A percentile compares a stretch with the other conserved stretches of the same genome.
phyloP scores from a whole-genome alignment of 2,329 filamentous ascomycete species.

The Aspergillus calidoustus region DNA sequence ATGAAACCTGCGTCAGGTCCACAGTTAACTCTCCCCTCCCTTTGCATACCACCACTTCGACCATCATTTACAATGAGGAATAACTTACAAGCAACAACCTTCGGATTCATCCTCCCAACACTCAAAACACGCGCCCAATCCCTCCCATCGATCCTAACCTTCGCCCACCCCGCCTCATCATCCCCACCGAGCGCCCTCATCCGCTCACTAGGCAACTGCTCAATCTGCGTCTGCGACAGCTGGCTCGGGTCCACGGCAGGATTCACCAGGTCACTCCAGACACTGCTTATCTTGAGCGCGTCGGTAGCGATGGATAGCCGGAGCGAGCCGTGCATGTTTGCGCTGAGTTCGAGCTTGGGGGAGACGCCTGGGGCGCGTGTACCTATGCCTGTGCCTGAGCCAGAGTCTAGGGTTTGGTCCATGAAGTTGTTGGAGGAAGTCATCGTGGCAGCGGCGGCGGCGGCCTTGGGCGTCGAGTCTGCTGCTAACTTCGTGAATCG shows the following conservation, averaged over 20 bases:
- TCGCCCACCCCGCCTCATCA: slow-evolving; percentile 83
- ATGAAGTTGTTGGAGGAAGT: too few species aligned
- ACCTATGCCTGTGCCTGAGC: background rate
- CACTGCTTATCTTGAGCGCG: slow-evolving; percentile 79
- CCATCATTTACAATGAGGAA: background rate
- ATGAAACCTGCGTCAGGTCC: slow-evolving; percentile 42
- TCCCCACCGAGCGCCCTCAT: slow-evolving; percentile 69
- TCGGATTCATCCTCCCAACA: slow-evolving; percentile 83
- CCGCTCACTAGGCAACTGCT: slow-evolving; percentile 78
- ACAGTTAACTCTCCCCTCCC: background rate
- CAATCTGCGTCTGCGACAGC: slow-evolving; percentile 67
- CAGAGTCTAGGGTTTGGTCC: too few species aligned
- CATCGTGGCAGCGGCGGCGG: background rate
- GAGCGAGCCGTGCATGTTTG: slow-evolving; percentile 92
- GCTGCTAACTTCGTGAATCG: slow-evolving; percentile 79
- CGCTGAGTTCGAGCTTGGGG: slow-evolving; percentile 80
- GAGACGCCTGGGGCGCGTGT: slow-evolving; percentile 34
- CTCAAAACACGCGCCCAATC: slow-evolving; percentile 96
- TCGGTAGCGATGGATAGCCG: slow-evolving; percentile 81
- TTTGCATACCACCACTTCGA: background rate
- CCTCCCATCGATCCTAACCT: slow-evolving; percentile 85
- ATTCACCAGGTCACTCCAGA: slow-evolving; percentile 85
- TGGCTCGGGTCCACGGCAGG: slow-evolving; percentile 82
- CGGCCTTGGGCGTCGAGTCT: slow-evolving; percentile 18
- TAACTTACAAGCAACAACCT: slow-evolving; percentile 82